Conservation (phyloP, 2,329 filamentous ascomycete species). For the Colletotrichum somersetense region DNA sequence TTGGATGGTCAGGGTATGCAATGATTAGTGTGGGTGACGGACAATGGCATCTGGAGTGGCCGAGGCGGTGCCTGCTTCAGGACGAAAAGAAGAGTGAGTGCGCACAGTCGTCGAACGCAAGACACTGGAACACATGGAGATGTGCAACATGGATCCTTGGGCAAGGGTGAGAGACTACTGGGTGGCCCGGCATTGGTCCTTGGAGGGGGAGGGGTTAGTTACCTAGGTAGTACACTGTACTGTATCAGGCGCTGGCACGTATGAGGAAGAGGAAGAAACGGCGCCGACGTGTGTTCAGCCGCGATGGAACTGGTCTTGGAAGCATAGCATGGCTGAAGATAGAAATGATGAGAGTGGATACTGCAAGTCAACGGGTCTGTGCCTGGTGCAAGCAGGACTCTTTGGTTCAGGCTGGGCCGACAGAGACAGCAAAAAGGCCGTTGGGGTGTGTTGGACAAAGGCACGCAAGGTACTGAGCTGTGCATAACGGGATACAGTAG, state of each 20-base stretch:
- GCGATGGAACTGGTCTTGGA: constrained; percentile 39
- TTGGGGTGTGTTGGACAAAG: constrained; percentile 20
- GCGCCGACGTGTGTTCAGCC: constrained; percentile 39
- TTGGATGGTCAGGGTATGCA: constrained; percentile 40
- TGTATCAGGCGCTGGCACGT: constrained; percentile 14
- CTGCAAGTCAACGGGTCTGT: constrained; percentile 39
- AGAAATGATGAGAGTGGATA: constrained; percentile 34
- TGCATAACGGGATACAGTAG: constrained; percentile 37
- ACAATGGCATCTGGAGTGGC: constrained; percentile 37
- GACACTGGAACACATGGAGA: constrained; percentile 40
- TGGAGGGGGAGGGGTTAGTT: background rate
- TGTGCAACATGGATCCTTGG: constrained; percentile 36
- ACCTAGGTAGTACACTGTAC: constrained; percentile 5
- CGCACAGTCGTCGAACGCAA: constrained; percentile 39
- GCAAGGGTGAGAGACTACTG: constrained; percentile 25
- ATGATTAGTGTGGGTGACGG: constrained; percentile 36
- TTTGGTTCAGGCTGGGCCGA: constrained; percentile 19
- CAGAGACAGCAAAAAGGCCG: constrained; percentile 16
- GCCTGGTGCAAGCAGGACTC: constrained; percentile 27
- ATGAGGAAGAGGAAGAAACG: constrained; percentile 29
- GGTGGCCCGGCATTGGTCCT: constrained; percentile 30
- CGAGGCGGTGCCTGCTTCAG: constrained; percentile 42
- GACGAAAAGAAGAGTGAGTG: constrained; percentile 39
- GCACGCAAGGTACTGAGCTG: constrained; percentile 38
- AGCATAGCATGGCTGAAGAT: constrained; percentile 38